These are phyloP conservation scores for Harringtonia aguacate DNA, from an alignment of 2,329 filamentous ascomycete species.

Conservation along the genomic window DNA sequence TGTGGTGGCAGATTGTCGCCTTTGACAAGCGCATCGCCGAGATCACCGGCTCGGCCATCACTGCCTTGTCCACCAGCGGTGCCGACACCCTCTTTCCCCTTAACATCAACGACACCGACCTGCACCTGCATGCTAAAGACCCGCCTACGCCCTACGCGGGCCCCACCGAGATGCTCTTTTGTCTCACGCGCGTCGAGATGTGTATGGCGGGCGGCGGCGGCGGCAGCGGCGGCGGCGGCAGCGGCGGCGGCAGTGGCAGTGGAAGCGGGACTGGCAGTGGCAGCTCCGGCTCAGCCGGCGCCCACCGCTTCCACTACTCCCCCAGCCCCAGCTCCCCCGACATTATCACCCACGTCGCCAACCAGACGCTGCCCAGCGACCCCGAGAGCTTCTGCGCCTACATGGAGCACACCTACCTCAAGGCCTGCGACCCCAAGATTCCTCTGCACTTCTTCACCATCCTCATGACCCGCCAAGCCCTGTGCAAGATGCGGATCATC, in stretches of 20 bases:
- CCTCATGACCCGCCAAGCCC: slow-evolving; percentile 42
- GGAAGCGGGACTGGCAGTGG: not conserved
- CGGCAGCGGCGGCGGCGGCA: slow-evolving; percentile 12
- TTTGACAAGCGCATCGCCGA: slow-evolving; percentile 62
- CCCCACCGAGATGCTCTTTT: slow-evolving; percentile 51
- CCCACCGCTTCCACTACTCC: slow-evolving; percentile 20
- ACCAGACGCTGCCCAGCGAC: slow-evolving; percentile 38
- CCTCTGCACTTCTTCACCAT: slow-evolving; percentile 49
- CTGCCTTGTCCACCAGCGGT: slow-evolving; percentile 38
- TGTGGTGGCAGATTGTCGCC: slow-evolving; percentile 63
- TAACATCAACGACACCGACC: slow-evolving; percentile 51
- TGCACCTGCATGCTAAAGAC: slow-evolving; percentile 46
- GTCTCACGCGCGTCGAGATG: slow-evolving; percentile 44
- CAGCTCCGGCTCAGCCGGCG: slow-evolving; percentile 2
- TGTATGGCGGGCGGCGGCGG: slow-evolving; percentile 41
- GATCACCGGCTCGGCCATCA: slow-evolving; percentile 48
- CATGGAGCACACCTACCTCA: slow-evolving; percentile 45
- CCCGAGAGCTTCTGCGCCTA: slow-evolving; percentile 43
- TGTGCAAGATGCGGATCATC: slow-evolving; percentile 46
- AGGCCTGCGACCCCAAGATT: slow-evolving; percentile 45
- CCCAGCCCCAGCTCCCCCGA: slow-evolving; percentile 29
- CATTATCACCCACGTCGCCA: slow-evolving; percentile 35
- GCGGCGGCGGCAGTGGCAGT: slow-evolving; percentile 8
- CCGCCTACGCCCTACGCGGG: slow-evolving; percentile 35
- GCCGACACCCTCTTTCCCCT: slow-evolving; percentile 46